These are phyloP conservation scores for Panellus pusillus DNA, from an alignment of 768 basidiomycete species.

Conservation along the genomic window DNA sequence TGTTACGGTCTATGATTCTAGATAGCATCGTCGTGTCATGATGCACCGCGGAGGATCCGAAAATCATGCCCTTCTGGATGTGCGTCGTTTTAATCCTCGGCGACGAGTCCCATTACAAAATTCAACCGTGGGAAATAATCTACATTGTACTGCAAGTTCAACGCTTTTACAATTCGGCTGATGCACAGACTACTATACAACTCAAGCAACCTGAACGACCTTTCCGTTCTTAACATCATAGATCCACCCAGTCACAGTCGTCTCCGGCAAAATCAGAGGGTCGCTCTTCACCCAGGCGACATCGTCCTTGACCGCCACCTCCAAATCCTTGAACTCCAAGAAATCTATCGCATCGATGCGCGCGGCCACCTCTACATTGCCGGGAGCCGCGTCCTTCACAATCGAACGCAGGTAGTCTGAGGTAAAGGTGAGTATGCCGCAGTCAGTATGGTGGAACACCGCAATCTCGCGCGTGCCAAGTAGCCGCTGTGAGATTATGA, in stretches of 20 bases:
- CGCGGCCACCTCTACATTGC: slow-evolving; percentile 11
- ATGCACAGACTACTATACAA: neutral
- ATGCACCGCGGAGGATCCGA: too few relatives aligned
- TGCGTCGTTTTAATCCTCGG: neutral
- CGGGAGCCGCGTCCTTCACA: slow-evolving; percentile 47
- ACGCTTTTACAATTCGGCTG: neutral
- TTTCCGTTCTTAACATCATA: slow-evolving; percentile 65
- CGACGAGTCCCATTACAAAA: too few relatives aligned
- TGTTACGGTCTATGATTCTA: too few relatives aligned
- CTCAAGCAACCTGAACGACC: slow-evolving; percentile 20
- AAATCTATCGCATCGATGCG: slow-evolving; percentile 47
- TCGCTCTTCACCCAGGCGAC: slow-evolving; percentile 56
- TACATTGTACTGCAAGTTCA: too few relatives aligned
- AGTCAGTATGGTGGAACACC: slow-evolving; percentile 70
- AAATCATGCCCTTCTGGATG: too few relatives aligned
- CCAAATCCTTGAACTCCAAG: slow-evolving; percentile 51
- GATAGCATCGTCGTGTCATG: too few relatives aligned
- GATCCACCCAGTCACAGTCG: slow-evolving; percentile 63
- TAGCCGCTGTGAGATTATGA: slow-evolving; percentile 72
- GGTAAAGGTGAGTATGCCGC: slow-evolving; percentile 70
- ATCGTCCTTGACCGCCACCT: slow-evolving; percentile 56
- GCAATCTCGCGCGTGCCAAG: slow-evolving; percentile 72
- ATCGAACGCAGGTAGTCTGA: slow-evolving; percentile 48
- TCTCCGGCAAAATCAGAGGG: slow-evolving; percentile 54
- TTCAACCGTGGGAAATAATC: slow-evolving; percentile 2